These are phyloP conservation scores for Naganishia antarctica DNA, from an alignment of 768 basidiomycete genomes.

Conservation along the genomic window DNA sequence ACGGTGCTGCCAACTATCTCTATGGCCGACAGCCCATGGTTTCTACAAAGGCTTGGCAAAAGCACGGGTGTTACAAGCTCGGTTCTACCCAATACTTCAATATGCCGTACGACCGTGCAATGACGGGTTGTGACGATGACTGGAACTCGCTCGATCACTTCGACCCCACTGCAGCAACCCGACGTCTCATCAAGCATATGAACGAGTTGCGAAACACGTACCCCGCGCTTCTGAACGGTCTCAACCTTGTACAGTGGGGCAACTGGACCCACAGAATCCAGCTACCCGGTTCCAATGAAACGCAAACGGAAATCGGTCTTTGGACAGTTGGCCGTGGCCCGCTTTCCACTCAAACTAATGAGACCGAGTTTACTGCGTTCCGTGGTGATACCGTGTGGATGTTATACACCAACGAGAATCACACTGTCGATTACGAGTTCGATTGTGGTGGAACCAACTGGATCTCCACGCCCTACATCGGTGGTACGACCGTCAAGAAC, in stretches of 20 bases:
- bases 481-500: conserved; percentile 64
- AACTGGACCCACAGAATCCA: conserved; percentile 77
- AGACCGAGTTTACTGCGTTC: conserved; percentile 54
- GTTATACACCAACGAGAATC: conserved; percentile 78
- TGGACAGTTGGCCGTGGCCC: conserved; percentile 73
- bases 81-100: conserved; percentile 92
- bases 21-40: conserved; percentile 93
- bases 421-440: conserved; percentile 61
- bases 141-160: conserved; percentile 94
- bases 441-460: conserved; percentile 59
- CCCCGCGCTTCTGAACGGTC: conserved; percentile 77
- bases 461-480: conserved; percentile 74
- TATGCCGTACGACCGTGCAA: conserved; percentile 72
- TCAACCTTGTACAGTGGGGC: conserved; percentile 71
- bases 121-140: conserved; percentile 78
- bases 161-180: conserved; percentile 75
- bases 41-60: conserved; percentile 75
- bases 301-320: conserved; percentile 77
- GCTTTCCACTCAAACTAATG: conserved; percentile 58
- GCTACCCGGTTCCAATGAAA: conserved; percentile 77
- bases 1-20: conserved; percentile 84
- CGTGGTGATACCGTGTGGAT: conserved; percentile 72
- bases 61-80: conserved; percentile 84
- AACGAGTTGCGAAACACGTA: conserved; percentile 65
- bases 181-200: conserved; percentile 70